These are phyloP conservation scores for Saposhnikovia divaricata DNA, from an alignment of 129 eudicot genomes.

Conservation along the genomic window DNA sequence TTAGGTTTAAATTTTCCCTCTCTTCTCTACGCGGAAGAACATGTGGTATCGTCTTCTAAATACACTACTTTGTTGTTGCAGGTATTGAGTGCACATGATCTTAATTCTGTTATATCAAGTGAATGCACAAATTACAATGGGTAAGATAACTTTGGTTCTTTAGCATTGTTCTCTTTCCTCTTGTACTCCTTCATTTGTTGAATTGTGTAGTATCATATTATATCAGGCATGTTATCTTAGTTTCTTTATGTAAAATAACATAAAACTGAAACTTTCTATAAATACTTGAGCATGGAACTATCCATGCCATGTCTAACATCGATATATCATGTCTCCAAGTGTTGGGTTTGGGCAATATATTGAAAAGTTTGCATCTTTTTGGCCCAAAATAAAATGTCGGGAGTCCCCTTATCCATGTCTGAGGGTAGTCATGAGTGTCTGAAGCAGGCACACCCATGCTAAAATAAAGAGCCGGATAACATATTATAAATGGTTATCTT, in stretches of 20 bases:
- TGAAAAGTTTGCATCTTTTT: neutral
- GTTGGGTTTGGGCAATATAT: neutral
- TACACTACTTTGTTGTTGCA: slow-evolving; percentile 11
- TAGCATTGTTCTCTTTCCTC: neutral
- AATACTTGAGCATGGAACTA: neutral
- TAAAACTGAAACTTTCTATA: neutral
- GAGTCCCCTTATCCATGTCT: neutral
- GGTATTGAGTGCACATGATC: slow-evolving; percentile 24
- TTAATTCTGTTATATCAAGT: slow-evolving; percentile 18
- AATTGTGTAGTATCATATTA: neutral
- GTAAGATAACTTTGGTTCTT: slow-evolving; percentile 20
- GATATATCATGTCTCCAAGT: neutral
- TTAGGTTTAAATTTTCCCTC: neutral
- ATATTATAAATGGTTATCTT: neutral
- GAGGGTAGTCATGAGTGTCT: neutral
- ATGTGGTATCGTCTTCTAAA: neutral
- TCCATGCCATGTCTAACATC: neutral
- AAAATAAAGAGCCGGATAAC: neutral
- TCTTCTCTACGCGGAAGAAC: neutral
- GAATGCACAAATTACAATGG: slow-evolving; percentile 23
- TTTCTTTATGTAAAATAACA: neutral
- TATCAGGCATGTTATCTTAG: neutral
- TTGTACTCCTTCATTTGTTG: neutral
- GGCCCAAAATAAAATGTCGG: neutral
- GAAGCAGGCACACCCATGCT: neutral